Conservation (phyloP, 345 rosid species). For the Ceriops decandra region DNA sequence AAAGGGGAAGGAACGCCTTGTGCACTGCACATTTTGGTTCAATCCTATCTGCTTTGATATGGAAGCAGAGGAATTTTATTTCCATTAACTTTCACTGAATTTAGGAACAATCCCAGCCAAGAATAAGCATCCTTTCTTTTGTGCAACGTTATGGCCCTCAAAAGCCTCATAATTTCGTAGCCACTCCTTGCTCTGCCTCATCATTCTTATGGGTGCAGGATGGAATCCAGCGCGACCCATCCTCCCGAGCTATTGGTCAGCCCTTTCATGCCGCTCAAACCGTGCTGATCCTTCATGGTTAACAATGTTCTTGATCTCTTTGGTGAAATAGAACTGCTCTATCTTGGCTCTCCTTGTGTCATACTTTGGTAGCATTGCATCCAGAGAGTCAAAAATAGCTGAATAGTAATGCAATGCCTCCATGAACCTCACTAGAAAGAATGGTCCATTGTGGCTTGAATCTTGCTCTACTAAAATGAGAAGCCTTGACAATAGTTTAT, state of each 20-base stretch:
- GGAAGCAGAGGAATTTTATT: neutral
- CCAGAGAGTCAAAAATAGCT: slow-evolving; percentile 52
- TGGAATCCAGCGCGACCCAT: slow-evolving; percentile 59
- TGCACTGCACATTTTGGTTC: too few species aligned
- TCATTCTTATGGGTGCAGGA: slow-evolving; percentile 30
- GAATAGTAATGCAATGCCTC: slow-evolving; percentile 65
- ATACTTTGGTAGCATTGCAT: slow-evolving; percentile 50
- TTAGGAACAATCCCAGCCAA: slow-evolving; percentile 51
- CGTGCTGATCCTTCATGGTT: slow-evolving; percentile 53
- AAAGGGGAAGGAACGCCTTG: too few species aligned
- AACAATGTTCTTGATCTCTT: slow-evolving; percentile 63
- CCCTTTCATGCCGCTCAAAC: slow-evolving; percentile 53
- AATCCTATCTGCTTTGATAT: neutral
- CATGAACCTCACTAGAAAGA: slow-evolving; percentile 60
- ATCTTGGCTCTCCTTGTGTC: slow-evolving; percentile 52
- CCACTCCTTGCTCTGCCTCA: slow-evolving; percentile 42
- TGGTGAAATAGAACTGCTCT: slow-evolving; percentile 53
- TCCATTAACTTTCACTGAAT: neutral
- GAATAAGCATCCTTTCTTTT: slow-evolving; percentile 55
- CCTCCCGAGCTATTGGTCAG: slow-evolving; percentile 53
- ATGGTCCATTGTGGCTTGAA: slow-evolving; percentile 50
- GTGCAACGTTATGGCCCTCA: slow-evolving; percentile 39
- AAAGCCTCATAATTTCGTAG: slow-evolving; percentile 30
- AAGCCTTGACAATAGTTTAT: slow-evolving; percentile 32
- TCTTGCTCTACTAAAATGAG: slow-evolving; percentile 46